phyloP scores from a whole-genome alignment of 192 early-diverging fungal genomes.

The Mortierella antarctica region DNA sequence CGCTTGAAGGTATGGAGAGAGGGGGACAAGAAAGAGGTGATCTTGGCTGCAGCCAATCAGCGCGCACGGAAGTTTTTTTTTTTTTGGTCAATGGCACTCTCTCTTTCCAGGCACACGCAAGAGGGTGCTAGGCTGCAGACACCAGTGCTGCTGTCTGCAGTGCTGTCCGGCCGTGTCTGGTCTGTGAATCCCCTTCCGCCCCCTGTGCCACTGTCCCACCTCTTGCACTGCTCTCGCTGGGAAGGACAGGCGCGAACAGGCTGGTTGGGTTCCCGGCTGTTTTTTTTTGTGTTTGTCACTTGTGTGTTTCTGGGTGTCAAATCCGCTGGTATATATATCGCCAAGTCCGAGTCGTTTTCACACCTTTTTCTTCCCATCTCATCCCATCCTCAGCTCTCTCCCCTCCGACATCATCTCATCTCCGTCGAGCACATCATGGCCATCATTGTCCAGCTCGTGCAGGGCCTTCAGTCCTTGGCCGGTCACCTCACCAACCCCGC shows the following conservation, averaged over 20 bases:
- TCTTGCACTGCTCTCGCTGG: no score
- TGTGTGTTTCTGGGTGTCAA: background rate
- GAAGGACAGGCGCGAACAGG: no score
- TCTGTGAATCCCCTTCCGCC: no score
- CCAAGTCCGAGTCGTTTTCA: background rate
- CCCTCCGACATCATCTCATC: constrained; percentile 5
- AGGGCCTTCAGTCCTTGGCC: constrained; percentile 44
- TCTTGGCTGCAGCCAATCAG: constrained; percentile 51
- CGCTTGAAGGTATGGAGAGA: background rate
- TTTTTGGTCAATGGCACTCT: background rate
- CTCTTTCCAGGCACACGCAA: background rate
- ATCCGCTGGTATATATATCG: background rate
- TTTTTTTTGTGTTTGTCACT: background rate
- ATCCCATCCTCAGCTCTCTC: constrained; percentile 1
- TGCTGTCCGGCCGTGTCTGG: no score
- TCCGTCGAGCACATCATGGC: constrained; percentile 29
- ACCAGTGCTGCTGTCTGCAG: no score
- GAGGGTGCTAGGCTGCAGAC: no score
- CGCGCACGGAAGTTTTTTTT: constrained; percentile 5
- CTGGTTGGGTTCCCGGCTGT: background rate
- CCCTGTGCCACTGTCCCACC: no score
- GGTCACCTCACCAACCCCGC: constrained; percentile 47
- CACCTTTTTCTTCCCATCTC: constrained; percentile 9
- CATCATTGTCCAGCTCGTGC: constrained; percentile 52
- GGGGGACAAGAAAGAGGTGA: constrained; percentile 43